Conservation (phyloP, 1,139 yeast species). For the Kurtzmaniella natalensis region DNA sequence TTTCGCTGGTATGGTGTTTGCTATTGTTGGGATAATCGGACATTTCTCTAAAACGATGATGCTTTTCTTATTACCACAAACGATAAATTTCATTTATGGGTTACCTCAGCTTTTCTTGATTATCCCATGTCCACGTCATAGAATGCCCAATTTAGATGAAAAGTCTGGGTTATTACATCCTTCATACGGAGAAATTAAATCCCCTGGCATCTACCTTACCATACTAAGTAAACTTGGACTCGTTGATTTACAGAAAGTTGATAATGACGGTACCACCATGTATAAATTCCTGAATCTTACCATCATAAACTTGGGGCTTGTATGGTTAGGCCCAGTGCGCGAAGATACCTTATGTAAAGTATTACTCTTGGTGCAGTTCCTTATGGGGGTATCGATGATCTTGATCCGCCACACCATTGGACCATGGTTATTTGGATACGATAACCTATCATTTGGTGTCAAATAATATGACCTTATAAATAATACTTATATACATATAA, state of each 20-base stretch:
- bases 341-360: constrained; percentile 70
- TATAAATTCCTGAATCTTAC: constrained; percentile 77
- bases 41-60: constrained; percentile 92
- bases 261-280: constrained; percentile 24
- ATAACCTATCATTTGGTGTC: constrained; percentile 59
- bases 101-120: constrained; percentile 83
- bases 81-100: constrained; percentile 81
- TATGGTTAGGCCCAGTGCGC: constrained; percentile 84
- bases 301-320: constrained; percentile 73
- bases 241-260: constrained; percentile 39
- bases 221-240: constrained; percentile 43
- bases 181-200: constrained; percentile 33
- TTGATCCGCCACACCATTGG: constrained; percentile 80
- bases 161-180: constrained; percentile 74
- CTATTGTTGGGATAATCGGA: constrained; percentile 92
- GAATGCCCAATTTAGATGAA: constrained; percentile 74
- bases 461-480: constrained; percentile 17
- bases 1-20: constrained; percentile 98
- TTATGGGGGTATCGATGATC: constrained; percentile 63
- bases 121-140: constrained; percentile 93
- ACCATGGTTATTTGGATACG: constrained; percentile 83
- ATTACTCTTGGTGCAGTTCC: constrained; percentile 59
- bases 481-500: too few species aligned
- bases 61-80: constrained; percentile 84
- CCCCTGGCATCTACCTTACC: constrained; percentile 21